Conservation (phyloP, 2,329 filamentous ascomycete species). For the Hypoxylon sp. region DNA sequence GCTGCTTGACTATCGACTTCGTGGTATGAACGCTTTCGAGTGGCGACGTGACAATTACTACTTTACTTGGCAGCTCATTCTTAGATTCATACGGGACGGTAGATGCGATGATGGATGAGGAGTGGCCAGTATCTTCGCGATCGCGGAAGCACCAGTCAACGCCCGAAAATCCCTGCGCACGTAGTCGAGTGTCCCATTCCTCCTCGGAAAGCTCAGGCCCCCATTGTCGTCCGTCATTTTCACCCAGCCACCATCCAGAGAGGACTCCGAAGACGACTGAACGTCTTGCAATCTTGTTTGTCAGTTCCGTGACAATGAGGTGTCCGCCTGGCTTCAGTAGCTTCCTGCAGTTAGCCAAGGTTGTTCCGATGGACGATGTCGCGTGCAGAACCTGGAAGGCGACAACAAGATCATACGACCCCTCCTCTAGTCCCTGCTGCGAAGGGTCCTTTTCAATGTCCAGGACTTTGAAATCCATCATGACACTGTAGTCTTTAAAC, state of each 20-base stretch:
- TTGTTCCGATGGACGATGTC: conserved; percentile 49
- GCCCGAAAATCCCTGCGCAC: conserved; percentile 49
- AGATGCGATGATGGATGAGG: conserved; percentile 49
- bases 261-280: conserved; percentile 54
- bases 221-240: conserved; percentile 50
- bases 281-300: conserved; percentile 50
- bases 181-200: conserved; percentile 51
- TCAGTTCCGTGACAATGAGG: conserved; percentile 52
- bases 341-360: conserved; percentile 49
- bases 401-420: conserved; percentile 53
- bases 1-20: conserved; percentile 41
- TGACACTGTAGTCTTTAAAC: conserved; percentile 50
- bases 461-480: conserved; percentile 53
- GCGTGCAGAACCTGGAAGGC: conserved; percentile 55
- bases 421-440: conserved; percentile 51
- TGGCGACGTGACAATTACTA: conserved; percentile 48
- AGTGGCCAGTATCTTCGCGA: conserved; percentile 49
- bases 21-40: conserved; percentile 42
- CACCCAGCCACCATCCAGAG: conserved; percentile 54
- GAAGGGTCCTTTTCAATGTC: conserved; percentile 50
- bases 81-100: conserved; percentile 46
- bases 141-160: conserved; percentile 51
- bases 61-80: conserved; percentile 44
- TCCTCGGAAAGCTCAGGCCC: conserved; percentile 50
- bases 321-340: conserved; percentile 54